These are phyloP conservation scores for Leccinum variicolor DNA, from an alignment of 768 basidiomycete species.

Conservation along the genomic window DNA sequence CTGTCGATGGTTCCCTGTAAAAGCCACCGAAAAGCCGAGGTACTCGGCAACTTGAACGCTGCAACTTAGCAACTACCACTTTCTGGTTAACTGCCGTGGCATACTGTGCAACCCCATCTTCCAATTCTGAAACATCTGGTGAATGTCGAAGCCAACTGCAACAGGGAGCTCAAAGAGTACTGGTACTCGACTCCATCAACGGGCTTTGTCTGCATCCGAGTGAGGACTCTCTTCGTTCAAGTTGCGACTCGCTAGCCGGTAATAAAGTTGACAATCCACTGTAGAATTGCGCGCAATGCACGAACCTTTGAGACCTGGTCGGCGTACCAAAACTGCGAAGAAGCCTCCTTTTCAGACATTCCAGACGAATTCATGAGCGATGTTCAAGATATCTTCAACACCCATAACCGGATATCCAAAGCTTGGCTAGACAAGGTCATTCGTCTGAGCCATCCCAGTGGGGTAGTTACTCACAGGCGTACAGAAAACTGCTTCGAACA, in stretches of 20 bases:
- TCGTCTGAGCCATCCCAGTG: background rate
- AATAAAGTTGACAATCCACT: constrained; percentile 2
- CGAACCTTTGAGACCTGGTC: constrained; percentile 52
- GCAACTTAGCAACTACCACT: background rate
- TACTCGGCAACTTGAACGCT: constrained; percentile 5
- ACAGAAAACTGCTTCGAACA: constrained; percentile 6
- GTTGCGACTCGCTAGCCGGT: background rate
- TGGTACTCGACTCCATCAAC: constrained; percentile 21
- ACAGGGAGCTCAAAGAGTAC: constrained; percentile 11
- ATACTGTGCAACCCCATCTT: background rate
- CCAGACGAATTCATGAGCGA: constrained; percentile 37
- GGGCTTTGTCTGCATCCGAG: constrained; percentile 48
- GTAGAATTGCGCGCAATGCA: constrained; percentile 48
- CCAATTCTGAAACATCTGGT: background rate
- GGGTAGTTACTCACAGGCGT: background rate
- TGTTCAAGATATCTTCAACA: constrained; percentile 38
- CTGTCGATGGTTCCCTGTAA: background rate
- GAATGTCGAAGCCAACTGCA: constrained; percentile 19
- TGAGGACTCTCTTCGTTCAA: constrained; percentile 18
- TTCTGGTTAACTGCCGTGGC: background rate
- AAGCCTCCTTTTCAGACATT: constrained; percentile 45
- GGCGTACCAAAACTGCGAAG: constrained; percentile 46
- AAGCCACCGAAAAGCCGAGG: background rate
- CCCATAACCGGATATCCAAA: constrained; percentile 34
- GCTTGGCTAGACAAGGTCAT: constrained; percentile 43